Conservation (phyloP, 345 rosid species). For the Orychophragmus violaceus region DNA sequence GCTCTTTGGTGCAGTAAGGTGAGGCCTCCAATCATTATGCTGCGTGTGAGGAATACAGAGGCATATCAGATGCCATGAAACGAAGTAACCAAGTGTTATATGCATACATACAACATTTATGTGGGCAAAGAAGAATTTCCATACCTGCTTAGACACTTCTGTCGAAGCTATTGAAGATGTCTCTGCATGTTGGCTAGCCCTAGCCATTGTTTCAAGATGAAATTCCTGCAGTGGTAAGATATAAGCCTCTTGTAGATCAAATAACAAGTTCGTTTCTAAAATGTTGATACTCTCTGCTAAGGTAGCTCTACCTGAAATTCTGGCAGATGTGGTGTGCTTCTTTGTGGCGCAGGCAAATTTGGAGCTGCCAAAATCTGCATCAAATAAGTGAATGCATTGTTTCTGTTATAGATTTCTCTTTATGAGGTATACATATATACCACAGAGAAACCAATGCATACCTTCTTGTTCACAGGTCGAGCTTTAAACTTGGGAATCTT, state of each 20-base stretch:
- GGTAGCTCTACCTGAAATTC: conserved; percentile 66
- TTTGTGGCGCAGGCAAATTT: conserved; percentile 47
- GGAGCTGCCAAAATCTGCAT: conserved; percentile 77
- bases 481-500: conserved; percentile 97
- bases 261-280: not conserved
- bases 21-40: conserved; percentile 54
- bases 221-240: conserved; percentile 60
- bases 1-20: conserved; percentile 72
- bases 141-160: conserved; percentile 63
- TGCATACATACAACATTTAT: not conserved
- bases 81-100: not conserved
- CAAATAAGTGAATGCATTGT: not conserved
- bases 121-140: not conserved
- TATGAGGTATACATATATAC: not conserved
- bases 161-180: conserved; percentile 75
- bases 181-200: conserved; percentile 77
- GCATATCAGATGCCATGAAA: conserved; percentile 18
- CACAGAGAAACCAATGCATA: conserved; percentile 14
- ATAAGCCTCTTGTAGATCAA: conserved; percentile 9
- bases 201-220: conserved; percentile 71
- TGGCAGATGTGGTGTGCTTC: conserved; percentile 73
- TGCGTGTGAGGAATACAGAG: conserved; percentile 13
- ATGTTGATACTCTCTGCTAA: not conserved
- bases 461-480: conserved; percentile 95
- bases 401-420: not conserved